Percentiles rank a stretch among this genome's conserved stretches.
Conservation (phyloP, 345 rosid genomes). For the Garcia nutans region DNA sequence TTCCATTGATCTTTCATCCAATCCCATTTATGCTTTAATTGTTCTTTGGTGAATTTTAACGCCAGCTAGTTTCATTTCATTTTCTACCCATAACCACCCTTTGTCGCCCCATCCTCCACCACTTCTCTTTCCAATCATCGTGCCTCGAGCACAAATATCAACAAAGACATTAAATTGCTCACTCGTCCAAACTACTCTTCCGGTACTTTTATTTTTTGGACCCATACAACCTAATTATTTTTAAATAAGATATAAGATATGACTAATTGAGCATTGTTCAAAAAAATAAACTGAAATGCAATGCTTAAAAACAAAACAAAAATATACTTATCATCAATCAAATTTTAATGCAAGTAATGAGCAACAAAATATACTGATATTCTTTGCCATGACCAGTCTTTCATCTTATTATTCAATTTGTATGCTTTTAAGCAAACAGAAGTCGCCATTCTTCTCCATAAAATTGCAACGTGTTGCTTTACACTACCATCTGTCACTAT, state of each 20-base stretch:
- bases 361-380: no score
- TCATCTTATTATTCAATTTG: not conserved
- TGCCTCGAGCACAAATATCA: not conserved
- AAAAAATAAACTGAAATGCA: no score
- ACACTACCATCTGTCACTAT: not conserved
- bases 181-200: no score
- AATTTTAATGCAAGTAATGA: no score
- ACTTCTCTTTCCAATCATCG: not conserved
- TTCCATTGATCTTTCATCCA: slow-evolving; percentile 4
- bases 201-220: no score
- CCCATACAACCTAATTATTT: no score
- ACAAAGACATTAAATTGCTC: not conserved
- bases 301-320: no score
- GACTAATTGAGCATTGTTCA: no score
- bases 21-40: slow-evolving; percentile 6
- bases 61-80: not conserved
- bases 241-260: no score
- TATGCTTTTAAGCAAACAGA: not conserved
- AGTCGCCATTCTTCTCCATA: not conserved
- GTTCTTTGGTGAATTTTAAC: not conserved
- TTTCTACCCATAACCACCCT: not conserved
- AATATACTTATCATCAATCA: no score
- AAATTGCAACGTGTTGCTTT: not conserved
- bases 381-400: no score
- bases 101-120: not conserved